Conservation (phyloP, 805 yeast species). For the Torulaspora gathmanii region DNA sequence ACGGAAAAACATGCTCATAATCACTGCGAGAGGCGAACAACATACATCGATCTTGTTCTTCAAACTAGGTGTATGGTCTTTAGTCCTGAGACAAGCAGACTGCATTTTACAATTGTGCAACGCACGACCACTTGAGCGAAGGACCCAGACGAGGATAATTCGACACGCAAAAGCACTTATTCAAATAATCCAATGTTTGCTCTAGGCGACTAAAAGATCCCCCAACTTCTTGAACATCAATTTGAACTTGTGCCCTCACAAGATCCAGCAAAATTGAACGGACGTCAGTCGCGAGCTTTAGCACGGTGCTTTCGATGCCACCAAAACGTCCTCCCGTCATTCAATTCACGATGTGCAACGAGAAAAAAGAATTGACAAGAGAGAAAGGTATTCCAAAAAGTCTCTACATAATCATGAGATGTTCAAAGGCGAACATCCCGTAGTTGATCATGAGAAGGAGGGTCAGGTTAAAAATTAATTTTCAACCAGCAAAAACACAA, state of each 20-base stretch:
- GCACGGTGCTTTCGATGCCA: background rate
- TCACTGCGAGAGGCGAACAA: too few species aligned
- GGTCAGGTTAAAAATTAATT: slow-evolving; percentile 86
- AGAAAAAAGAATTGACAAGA: background rate
- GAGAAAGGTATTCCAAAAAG: slow-evolving; percentile 55
- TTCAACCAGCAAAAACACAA: slow-evolving; percentile 99
- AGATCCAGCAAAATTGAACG: background rate
- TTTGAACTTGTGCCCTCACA: slow-evolving; percentile 5
- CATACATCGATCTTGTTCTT: too few species aligned
- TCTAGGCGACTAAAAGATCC: background rate
- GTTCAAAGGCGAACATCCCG: slow-evolving; percentile 44
- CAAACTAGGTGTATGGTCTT: too few species aligned
- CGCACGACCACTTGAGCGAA: too few species aligned
- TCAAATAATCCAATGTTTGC: too few species aligned
- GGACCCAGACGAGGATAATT: too few species aligned
- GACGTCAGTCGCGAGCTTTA: background rate
- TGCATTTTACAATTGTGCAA: too few species aligned
- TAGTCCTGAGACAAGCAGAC: too few species aligned
- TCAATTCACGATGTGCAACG: background rate
- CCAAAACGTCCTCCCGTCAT: background rate
- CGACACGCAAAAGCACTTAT: too few species aligned
- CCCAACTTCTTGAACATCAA: background rate
- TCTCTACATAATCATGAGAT: slow-evolving; percentile 48
- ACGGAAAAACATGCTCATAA: too few species aligned
- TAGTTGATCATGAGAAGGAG: slow-evolving; percentile 48